phyloP scores from a whole-genome alignment of 352 stramenopile genomes.

The Globisporangium solare region DNA sequence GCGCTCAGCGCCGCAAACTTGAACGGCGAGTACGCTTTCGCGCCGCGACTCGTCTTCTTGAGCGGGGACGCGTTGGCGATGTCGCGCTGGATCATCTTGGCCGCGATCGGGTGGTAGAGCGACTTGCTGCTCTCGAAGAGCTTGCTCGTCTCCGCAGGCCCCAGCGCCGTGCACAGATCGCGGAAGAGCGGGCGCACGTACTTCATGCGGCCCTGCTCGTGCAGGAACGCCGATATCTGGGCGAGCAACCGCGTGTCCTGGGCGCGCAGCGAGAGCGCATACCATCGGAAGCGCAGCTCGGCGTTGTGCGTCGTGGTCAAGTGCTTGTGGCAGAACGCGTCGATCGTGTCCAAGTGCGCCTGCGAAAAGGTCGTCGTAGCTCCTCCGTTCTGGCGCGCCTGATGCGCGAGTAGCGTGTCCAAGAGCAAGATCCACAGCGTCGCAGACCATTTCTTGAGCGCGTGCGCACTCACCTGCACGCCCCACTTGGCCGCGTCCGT shows the following conservation, averaged over 20 bases:
- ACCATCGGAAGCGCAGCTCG: conserved; percentile 73
- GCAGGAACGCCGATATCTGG: conserved; percentile 39
- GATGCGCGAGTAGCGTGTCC: conserved; percentile 38
- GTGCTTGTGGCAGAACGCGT: conserved; percentile 42
- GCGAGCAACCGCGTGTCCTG: conserved; percentile 37
- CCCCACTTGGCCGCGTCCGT: conserved; percentile 26
- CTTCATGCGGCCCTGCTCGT: conserved; percentile 76
- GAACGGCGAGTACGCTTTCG: neutral
- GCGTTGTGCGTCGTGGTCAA: conserved; percentile 52
- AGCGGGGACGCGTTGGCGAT: conserved; percentile 17
- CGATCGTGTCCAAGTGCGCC: conserved; percentile 47
- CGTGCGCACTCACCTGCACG: neutral
- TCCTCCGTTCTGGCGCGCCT: neutral
- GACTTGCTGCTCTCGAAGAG: conserved; percentile 52
- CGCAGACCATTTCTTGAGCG: conserved; percentile 31
- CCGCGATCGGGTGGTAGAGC: conserved; percentile 63
- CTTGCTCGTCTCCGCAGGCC: conserved; percentile 18
- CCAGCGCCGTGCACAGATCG: conserved; percentile 40
- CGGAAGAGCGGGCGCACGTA: conserved; percentile 66
- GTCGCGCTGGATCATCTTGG: conserved; percentile 70
- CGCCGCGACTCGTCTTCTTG: neutral
- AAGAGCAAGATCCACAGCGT: conserved; percentile 54
- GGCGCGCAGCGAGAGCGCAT: conserved; percentile 50
- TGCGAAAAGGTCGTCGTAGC: conserved; percentile 17
- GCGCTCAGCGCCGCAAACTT: neutral